Evolutionary conservation across 495 filamentous ascomycete genomes (phyloP).

Genomic region (Penicillium lagena): DNA sequence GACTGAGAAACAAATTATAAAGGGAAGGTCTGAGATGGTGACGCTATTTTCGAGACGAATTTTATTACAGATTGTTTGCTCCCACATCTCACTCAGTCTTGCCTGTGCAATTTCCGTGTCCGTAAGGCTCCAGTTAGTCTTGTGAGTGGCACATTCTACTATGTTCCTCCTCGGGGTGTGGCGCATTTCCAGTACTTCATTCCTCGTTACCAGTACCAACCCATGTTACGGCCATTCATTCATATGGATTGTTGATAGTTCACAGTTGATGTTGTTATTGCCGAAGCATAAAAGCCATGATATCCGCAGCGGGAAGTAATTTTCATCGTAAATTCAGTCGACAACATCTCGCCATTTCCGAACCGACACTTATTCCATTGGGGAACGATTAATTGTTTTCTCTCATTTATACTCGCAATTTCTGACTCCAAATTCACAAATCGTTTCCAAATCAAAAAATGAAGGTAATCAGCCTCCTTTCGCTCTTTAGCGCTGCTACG

Average conservation of each 20-base stretch:
- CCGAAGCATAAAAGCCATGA: not conserved
- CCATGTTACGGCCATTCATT: not conserved
- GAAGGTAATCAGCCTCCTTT: slow-evolving; percentile 16
- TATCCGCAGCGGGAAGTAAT: not conserved
- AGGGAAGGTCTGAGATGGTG: too few species aligned
- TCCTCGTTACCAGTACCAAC: too few species aligned
- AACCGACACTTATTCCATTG: not conserved
- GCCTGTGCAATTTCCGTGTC: too few species aligned
- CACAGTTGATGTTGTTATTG: not conserved
- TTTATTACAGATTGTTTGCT: too few species aligned
- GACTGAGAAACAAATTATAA: too few species aligned
- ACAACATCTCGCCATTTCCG: slow-evolving; percentile 6
- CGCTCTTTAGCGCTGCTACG: slow-evolving; percentile 14
- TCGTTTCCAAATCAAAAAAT: slow-evolving; percentile 9
- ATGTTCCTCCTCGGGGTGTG: too few species aligned
- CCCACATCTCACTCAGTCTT: too few species aligned
- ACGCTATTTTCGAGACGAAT: too few species aligned
- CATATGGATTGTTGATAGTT: not conserved
- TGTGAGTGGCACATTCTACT: too few species aligned
- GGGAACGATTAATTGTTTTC: slow-evolving; percentile 7
- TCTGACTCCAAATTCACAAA: not conserved
- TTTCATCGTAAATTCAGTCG: slow-evolving; percentile 8
- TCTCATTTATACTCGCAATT: slow-evolving; percentile 12
- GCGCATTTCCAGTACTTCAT: too few species aligned
- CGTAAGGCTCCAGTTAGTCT: too few species aligned